Base-by-base conservation (phyloP, 2,329 filamentous ascomycete genomes). In the Aspergillus quadricinctus region DNA sequence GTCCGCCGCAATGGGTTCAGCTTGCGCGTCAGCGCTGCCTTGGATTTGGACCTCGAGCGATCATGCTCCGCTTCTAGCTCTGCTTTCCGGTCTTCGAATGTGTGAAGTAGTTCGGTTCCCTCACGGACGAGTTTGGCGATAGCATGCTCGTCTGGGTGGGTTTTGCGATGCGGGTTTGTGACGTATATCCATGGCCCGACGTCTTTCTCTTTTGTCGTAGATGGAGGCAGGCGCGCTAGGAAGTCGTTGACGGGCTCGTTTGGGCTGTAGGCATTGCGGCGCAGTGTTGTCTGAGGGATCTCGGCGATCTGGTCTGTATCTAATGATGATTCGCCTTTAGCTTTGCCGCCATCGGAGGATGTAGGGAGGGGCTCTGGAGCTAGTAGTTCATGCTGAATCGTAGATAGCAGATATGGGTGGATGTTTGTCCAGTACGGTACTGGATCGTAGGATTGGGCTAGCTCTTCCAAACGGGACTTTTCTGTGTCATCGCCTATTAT, bases 161-260 rank as follows among this genome's bases (percentile, higher is more conserved):
- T 3, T 69, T 66, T 58, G 76, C 77, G 52, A 23, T 66, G 62
- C 0, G 87, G 88, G 69, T 90, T 90, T 52, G 80, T 81, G 45
- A 89, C 82, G 76, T 82, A 91, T 49, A 96, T 90, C 88, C 89
- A 94, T 0, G 81, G 81, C 2, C 81, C 78, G 0, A 74, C 63
- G 0, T 65, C 65, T 1, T 70, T 72, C 3, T 74, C 69, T 2
- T 77, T 71, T 1, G 86, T 89, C 1, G 81, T 87, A 3, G 81
- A 80, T 0, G 90, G 89, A 0, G 88, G 87, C 0, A 92, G 77
- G 8, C 90, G 84, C 8, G 74, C 57, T 2, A 94, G 72, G 64
- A 96, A 95, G 1, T 81, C 80, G 7, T 82, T 72, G 1, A 88
- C 74, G 0, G 81, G 81, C 67, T 92, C 89, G 1, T 77, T 69